phyloP scores from a whole-genome alignment of 2,329 filamentous ascomycete species.

The Cladorrhinum sp. region DNA sequence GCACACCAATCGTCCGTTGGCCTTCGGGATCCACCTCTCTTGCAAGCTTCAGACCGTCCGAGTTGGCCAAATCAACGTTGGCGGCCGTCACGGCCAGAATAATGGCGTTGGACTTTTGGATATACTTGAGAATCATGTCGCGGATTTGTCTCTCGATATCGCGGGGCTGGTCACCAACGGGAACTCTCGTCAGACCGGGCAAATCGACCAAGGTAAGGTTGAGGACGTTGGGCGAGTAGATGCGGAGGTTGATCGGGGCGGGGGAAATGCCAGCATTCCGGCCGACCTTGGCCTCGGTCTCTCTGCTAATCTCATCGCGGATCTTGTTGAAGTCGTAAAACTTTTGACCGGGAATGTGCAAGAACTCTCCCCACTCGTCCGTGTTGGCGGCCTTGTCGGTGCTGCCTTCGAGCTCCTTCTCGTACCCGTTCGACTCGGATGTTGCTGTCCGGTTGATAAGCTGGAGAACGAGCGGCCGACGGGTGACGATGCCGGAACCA shows the following conservation, averaged over 20 bases:
- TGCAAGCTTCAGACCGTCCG: slow-evolving; percentile 92
- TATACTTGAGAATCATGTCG: slow-evolving; percentile 98
- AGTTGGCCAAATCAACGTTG: slow-evolving; percentile 98
- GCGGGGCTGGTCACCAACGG: slow-evolving; percentile 91
- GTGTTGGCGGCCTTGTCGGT: slow-evolving; percentile 84
- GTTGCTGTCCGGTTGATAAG: slow-evolving; percentile 83
- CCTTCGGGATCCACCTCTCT: slow-evolving; percentile 96
- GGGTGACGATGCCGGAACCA: slow-evolving; percentile 95
- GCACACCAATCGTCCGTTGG: slow-evolving; percentile 94
- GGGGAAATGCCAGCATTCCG: slow-evolving; percentile 95
- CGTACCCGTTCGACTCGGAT: slow-evolving; percentile 68
- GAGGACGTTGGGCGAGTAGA: slow-evolving; percentile 97
- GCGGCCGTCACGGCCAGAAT: slow-evolving; percentile 94
- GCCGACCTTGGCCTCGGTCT: slow-evolving; percentile 95
- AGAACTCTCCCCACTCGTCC: slow-evolving; percentile 98
- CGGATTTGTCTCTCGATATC: slow-evolving; percentile 96
- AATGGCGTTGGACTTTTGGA: slow-evolving; percentile 97
- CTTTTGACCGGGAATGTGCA: slow-evolving; percentile 96
- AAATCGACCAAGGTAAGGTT: slow-evolving; percentile 95
- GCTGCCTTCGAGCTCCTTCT: slow-evolving; percentile 61
- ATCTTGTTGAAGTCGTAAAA: slow-evolving; percentile 99
- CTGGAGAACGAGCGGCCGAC: slow-evolving; percentile 92
- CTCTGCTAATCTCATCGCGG: slow-evolving; percentile 91
- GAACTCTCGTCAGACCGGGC: slow-evolving; percentile 93
- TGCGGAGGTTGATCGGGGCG: slow-evolving; percentile 93